Base-by-base conservation (phyloP, 2,329 filamentous ascomycete species). In the Ascochyta lentis region DNA sequence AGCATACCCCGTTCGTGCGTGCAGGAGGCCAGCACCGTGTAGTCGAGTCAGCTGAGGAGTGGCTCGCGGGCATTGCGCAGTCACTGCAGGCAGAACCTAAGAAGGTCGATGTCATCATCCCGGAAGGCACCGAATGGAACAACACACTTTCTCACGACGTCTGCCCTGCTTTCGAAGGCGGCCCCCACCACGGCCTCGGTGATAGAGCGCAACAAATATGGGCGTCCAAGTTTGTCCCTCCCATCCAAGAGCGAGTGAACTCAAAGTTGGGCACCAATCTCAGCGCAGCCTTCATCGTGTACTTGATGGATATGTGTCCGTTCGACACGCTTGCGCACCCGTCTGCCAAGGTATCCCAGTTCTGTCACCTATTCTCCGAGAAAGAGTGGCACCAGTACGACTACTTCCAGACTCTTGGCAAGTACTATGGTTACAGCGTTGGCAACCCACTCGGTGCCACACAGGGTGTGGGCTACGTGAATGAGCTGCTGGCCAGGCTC, bases 271-370 rank as follows among this genome's bases (percentile, higher is more conserved):
- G 89, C 2, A 87, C 84, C 5, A 86, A 89, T 58, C 73, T 96
- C 38, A 84, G 83, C 3, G 70, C 80, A 12, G 68, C 78, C 1
- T 87, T 94, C 31, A 85, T 87, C 0, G 79, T 92, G 53, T 84
- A 83, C 54, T 72, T 97, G 31, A 96, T 97, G 92, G 92, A 96
- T 66, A 80, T 96, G 57, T 97, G 93, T 68, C 88, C 93, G 0
- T 96, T 92, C 77, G 84, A 89, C 64, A 94, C 91, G 0, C 86
- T 96, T n/a, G 80, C 84, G 6, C 69, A 76, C 0, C 76, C 82
- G 3, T 83, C 79, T 4, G 81, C 76, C 16, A 71, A 70, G 4
- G 72, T 89, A 9, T 92, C 91, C 0, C 78, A 80, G 0, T 96
- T 96, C 76, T 97, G 93, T 75, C 71, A 73, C 13, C 80, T 96